Evolutionary conservation across 768 basidiomycete genomes (phyloP).

Genomic region (Panellus pusillus): DNA sequence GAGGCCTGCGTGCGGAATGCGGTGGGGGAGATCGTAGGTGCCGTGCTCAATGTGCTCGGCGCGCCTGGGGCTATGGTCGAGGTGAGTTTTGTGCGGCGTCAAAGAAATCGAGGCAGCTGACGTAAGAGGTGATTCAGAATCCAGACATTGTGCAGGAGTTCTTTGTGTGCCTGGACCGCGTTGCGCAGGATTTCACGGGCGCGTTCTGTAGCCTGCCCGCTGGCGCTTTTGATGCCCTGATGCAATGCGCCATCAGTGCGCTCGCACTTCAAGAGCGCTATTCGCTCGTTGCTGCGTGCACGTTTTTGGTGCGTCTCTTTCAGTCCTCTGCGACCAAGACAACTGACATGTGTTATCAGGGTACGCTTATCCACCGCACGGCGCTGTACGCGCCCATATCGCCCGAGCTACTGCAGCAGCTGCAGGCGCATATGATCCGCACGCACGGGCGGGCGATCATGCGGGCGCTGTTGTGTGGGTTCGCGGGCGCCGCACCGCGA

Average conservation of each 20-base stretch:
- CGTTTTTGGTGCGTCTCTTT: slow-evolving; percentile 66
- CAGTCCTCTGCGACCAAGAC: background rate
- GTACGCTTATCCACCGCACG: slow-evolving; percentile 65
- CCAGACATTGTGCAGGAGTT: slow-evolving; percentile 91
- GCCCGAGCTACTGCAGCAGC: slow-evolving; percentile 40
- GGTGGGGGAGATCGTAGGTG: slow-evolving; percentile 58
- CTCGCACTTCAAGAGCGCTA: slow-evolving; percentile 81
- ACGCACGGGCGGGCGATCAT: slow-evolving; percentile 69
- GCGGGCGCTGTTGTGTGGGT: slow-evolving; percentile 72
- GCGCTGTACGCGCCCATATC: slow-evolving; percentile 62
- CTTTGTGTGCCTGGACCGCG: slow-evolving; percentile 72
- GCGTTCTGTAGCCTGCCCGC: slow-evolving; percentile 64
- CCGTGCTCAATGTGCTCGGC: slow-evolving; percentile 52
- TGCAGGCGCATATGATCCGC: slow-evolving; percentile 50
- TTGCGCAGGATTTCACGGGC: slow-evolving; percentile 59
- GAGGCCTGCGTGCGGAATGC: slow-evolving; percentile 54
- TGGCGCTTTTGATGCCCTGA: slow-evolving; percentile 62
- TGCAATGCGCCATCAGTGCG: slow-evolving; percentile 67
- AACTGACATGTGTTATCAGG: slow-evolving; percentile 36
- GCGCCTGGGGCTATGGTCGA: slow-evolving; percentile 66
- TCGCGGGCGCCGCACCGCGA: slow-evolving; percentile 82
- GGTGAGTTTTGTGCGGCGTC: slow-evolving; percentile 41
- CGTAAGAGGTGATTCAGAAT: slow-evolving; percentile 49
- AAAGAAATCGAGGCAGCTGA: background rate
- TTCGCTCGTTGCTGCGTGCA: slow-evolving; percentile 78